A percentile compares a stretch with the other conserved stretches of the same genome.
Evolutionary conservation across 2,329 filamentous ascomycete genomes (phyloP).

Genomic region (Alternaria longipes): DNA sequence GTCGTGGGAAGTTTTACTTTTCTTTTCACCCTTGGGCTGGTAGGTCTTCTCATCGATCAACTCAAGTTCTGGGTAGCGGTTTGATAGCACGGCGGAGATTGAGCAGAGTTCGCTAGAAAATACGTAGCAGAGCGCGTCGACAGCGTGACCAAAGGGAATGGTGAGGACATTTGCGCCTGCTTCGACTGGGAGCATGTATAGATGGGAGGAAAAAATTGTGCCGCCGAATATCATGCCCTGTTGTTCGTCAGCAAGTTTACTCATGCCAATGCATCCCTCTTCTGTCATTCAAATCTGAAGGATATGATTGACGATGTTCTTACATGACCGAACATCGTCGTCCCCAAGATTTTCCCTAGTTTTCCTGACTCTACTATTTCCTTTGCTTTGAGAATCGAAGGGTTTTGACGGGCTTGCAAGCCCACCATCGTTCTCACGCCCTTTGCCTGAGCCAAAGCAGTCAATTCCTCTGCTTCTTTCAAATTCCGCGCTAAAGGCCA

Average conservation of each 20-base stretch:
- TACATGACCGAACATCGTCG: slow-evolving; percentile 41
- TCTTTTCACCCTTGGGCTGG: slow-evolving; percentile 23
- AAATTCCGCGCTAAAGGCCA: slow-evolving; percentile 59
- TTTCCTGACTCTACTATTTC: slow-evolving; percentile 54
- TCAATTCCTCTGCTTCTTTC: slow-evolving; percentile 56
- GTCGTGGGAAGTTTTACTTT: slow-evolving; percentile 42
- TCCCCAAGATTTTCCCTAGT: slow-evolving; percentile 56
- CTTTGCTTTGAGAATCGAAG: slow-evolving; percentile 54
- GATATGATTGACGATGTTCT: background rate
- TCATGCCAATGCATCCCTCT: background rate
- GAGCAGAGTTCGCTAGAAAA: slow-evolving; percentile 38
- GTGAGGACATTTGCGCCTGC: slow-evolving; percentile 57
- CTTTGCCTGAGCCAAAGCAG: slow-evolving; percentile 52
- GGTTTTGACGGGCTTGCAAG: slow-evolving; percentile 57
- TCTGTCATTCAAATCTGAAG: background rate
- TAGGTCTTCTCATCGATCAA: slow-evolving; percentile 29
- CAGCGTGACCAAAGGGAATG: slow-evolving; percentile 51
- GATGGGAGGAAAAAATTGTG: slow-evolving; percentile 33
- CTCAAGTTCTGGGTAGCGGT: slow-evolving; percentile 29
- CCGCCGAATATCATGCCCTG: slow-evolving; percentile 36
- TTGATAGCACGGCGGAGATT: slow-evolving; percentile 39
- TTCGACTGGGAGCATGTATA: slow-evolving; percentile 61
- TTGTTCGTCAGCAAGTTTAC: background rate
- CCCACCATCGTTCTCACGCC: slow-evolving; percentile 58
- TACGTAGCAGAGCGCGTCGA: slow-evolving; percentile 44